These are phyloP conservation scores for Penicillium sp. DNA, from an alignment of 2,329 filamentous ascomycete species.

Conservation along the genomic window DNA sequence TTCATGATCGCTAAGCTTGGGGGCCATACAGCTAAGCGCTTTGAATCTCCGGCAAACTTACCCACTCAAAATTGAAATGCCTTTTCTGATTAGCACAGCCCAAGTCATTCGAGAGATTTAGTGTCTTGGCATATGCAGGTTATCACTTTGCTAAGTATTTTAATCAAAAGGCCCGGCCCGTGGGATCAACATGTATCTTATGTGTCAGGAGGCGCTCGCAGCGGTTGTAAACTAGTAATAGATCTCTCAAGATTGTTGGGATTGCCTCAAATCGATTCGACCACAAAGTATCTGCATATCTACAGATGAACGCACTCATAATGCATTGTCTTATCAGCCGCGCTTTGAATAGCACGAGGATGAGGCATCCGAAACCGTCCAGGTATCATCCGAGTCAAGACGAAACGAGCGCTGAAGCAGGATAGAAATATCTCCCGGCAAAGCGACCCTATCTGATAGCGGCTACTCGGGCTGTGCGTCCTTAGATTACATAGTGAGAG, in stretches of 20 bases:
- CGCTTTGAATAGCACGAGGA: neutral
- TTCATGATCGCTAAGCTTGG: neutral
- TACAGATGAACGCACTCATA: neutral
- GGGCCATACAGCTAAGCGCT: neutral
- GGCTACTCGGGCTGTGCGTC: neutral
- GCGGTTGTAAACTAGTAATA: neutral
- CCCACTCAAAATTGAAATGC: neutral
- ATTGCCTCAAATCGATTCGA: neutral
- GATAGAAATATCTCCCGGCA: neutral
- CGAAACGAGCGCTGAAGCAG: neutral
- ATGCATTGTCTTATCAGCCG: neutral
- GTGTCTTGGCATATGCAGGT: neutral
- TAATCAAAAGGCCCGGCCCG: neutral
- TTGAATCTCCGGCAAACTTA: neutral
- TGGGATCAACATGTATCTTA: neutral
- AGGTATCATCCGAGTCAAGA: neutral
- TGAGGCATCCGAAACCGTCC: neutral
- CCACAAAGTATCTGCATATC: neutral
- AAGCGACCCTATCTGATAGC: neutral
- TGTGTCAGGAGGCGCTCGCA: neutral
- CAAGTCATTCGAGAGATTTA: neutral
- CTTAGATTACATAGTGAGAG: neutral
- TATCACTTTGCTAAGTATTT: neutral
- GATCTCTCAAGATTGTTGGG: neutral
- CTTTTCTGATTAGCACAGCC: neutral